Base-by-base conservation (phyloP, 176 grass and related monocot species). In the Thalia dealbata region DNA sequence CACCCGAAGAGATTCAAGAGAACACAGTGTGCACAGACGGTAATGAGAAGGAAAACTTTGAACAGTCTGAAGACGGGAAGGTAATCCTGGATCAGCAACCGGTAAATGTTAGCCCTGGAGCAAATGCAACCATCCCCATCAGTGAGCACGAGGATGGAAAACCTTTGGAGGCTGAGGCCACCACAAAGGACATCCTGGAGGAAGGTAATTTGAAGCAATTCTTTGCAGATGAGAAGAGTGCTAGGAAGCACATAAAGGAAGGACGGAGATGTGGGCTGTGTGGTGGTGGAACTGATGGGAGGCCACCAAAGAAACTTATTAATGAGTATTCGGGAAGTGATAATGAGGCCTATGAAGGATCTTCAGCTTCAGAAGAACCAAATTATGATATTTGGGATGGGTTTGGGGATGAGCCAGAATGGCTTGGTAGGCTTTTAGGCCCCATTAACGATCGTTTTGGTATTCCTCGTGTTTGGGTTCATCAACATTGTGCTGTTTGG, bases 401-500 rank as follows among this genome's bases (percentile, higher is more conserved):
- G 9, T 99, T 99, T 80, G 88, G 89, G 56, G 87, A 90, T 77
- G 90, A 93, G 54, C 90, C 90, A 46, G 85, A 90, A 70, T 99
- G 95, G 95, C 81, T 99, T 2, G 90, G 95, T 64, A 88, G 81
- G 85, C 64, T 99, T 42, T 80, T 99, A 83, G 95, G 95, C 30
- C 95, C 95, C 28, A 93, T 93, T 72, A 85, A 84, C 22, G 95
- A 99, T 62, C 90, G 81, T 14, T 88, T 86, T 65, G 95, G 90
- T 22, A 99, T 99, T 67, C 80, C 90, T 52, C 82, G 90, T 72
- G 82, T 99, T 67, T 93, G 95, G 90, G 95, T 99, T 80, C 90
- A 99, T 86, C 95, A 99, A 77, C 87, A 99, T 82, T 99, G 95
- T 69, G 95, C 95, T 4, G 90, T 99, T 80, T 93, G 90, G 95